phyloP scores from a whole-genome alignment of 306 rosid species.

The Comarum palustre region DNA sequence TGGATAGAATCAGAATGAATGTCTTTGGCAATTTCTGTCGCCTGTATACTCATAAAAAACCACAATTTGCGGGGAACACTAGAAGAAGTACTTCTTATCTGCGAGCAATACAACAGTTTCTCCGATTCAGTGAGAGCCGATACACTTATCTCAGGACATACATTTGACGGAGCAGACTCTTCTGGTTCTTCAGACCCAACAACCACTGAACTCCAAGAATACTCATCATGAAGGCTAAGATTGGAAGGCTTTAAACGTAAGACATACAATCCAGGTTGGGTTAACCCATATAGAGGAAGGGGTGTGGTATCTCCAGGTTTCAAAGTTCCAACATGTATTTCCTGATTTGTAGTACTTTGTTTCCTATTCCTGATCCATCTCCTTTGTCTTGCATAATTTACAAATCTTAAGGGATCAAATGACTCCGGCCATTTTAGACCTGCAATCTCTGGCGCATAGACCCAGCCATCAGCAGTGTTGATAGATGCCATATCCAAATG shows the following conservation, averaged over 20 bases:
- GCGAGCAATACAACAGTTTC: slow-evolving; percentile 68
- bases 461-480: slow-evolving; percentile 70
- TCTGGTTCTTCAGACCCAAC: slow-evolving; percentile 43
- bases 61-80: slow-evolving; percentile 62
- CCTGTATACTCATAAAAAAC: slow-evolving; percentile 82
- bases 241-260: slow-evolving; percentile 69
- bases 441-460: slow-evolving; percentile 66
- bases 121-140: slow-evolving; percentile 77
- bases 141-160: slow-evolving; percentile 53
- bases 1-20: slow-evolving; percentile 84
- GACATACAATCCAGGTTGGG: slow-evolving; percentile 57
- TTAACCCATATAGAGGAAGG: slow-evolving; percentile 70
- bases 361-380: slow-evolving; percentile 75
- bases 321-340: slow-evolving; percentile 62
- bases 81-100: slow-evolving; percentile 63
- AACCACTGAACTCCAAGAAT: slow-evolving; percentile 82
- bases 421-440: slow-evolving; percentile 77
- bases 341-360: slow-evolving; percentile 42
- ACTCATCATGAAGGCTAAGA: slow-evolving; percentile 42
- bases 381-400: slow-evolving; percentile 67
- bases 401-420: slow-evolving; percentile 40
- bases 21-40: slow-evolving; percentile 88
- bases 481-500: slow-evolving; percentile 63
- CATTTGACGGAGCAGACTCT: slow-evolving; percentile 35
- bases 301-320: slow-evolving; percentile 79